Evolutionary conservation across 2,329 filamentous ascomycete genomes (phyloP).

Genomic region (Stemphylium vesicarium): DNA sequence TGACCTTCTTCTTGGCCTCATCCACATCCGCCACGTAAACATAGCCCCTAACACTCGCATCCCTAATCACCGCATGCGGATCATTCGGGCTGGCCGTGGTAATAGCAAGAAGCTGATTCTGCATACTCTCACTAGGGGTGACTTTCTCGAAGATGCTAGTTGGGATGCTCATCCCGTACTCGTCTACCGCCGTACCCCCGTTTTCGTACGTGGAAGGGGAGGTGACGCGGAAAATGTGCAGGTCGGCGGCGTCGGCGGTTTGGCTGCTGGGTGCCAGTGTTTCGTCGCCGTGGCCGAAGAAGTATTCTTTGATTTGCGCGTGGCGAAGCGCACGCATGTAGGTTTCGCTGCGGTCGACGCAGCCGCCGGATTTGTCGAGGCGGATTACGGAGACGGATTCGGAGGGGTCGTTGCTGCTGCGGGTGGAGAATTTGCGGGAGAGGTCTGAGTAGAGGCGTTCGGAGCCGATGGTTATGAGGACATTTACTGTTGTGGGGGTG

Average conservation of each 20-base stretch:
- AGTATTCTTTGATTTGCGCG: constrained; percentile 85
- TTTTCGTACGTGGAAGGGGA: constrained; percentile 55
- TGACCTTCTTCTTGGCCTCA: constrained; percentile 78
- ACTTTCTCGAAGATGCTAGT: constrained; percentile 65
- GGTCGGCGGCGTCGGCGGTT: constrained; percentile 75
- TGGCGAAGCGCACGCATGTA: constrained; percentile 79
- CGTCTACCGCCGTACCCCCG: constrained; percentile 44
- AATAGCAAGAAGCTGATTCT: constrained; percentile 84
- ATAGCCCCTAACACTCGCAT: constrained; percentile 88
- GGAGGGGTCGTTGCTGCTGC: constrained; percentile 56
- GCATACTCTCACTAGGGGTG: constrained; percentile 69
- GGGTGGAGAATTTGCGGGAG: constrained; percentile 67
- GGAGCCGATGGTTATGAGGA: constrained; percentile 82
- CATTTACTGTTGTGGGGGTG: constrained; percentile 64
- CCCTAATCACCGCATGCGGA: constrained; percentile 72
- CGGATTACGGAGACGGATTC: constrained; percentile 78
- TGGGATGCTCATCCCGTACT: constrained; percentile 29
- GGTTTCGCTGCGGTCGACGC: constrained; percentile 73
- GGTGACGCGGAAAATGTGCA: constrained; percentile 74
- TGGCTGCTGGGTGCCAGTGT: constrained; percentile 87
- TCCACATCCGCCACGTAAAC: constrained; percentile 93
- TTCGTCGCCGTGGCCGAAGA: constrained; percentile 78
- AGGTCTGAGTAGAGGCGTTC: constrained; percentile 78
- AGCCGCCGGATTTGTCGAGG: constrained; percentile 84
- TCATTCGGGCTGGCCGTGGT: constrained; percentile 78